Percentiles rank a stretch among this genome's conserved stretches.
These are phyloP conservation scores for Colletotrichum eremochloae DNA, from an alignment of 2,329 filamentous ascomycete genomes.

Conservation along the genomic window DNA sequence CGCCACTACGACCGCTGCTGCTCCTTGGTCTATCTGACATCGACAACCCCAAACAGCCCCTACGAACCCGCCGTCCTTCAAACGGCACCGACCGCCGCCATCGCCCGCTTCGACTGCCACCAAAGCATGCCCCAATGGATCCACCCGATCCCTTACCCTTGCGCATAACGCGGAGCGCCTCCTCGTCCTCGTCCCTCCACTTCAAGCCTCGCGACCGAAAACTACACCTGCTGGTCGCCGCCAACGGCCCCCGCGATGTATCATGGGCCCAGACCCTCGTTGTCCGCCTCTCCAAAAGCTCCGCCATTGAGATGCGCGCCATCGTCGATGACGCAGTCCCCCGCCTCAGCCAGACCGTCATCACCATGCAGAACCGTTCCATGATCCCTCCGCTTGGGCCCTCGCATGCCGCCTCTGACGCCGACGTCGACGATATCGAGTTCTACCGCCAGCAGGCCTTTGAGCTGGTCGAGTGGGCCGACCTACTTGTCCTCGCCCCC, in stretches of 20 bases:
- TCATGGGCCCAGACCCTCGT: slow-evolving; percentile 76
- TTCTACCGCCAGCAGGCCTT: slow-evolving; percentile 66
- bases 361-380: slow-evolving; percentile 69
- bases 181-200: slow-evolving; percentile 55
- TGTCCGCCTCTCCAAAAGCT: slow-evolving; percentile 75
- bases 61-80: slow-evolving; percentile 3
- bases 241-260: slow-evolving; percentile 74
- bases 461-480: slow-evolving; percentile 87
- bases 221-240: slow-evolving; percentile 73
- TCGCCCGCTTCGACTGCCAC: background rate
- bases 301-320: slow-evolving; percentile 71
- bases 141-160: slow-evolving; percentile 39
- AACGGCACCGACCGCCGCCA: slow-evolving; percentile 18
- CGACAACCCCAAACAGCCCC: background rate
- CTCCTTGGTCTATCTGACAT: background rate
- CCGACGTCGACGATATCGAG: slow-evolving; percentile 63
- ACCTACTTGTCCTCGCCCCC: slow-evolving; percentile 86
- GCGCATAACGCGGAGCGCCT: slow-evolving; percentile 43
- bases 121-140: slow-evolving; percentile 35
- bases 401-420: slow-evolving; percentile 49
- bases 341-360: slow-evolving; percentile 72
- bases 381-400: slow-evolving; percentile 49
- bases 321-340: slow-evolving; percentile 76
- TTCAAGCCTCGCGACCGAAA: slow-evolving; percentile 57
- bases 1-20: background rate